These are phyloP conservation scores for Mortierella sp. DNA, from an alignment of 371 early-diverging fungal species.

Conservation along the genomic window DNA sequence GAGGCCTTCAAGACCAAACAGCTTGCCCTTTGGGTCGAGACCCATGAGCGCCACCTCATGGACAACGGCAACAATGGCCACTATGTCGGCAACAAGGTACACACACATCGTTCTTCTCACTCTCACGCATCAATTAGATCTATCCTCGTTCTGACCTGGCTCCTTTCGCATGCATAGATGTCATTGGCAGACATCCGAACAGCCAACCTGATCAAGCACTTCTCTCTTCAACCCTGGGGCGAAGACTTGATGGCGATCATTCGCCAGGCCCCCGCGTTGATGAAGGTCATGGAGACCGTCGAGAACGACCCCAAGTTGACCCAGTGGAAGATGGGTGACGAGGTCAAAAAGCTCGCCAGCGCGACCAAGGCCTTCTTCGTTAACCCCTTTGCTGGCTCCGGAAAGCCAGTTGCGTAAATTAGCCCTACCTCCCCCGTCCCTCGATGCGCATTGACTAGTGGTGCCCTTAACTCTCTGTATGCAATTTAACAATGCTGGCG, in stretches of 20 bases:
- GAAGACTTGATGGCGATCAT: conserved; percentile 17
- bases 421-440: neutral
- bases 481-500: neutral
- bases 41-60: conserved; percentile 24
- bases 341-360: conserved; percentile 7
- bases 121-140: neutral
- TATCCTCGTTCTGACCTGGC: neutral
- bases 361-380: conserved; percentile 17
- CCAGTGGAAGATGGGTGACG: conserved; percentile 15
- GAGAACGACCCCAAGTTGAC: conserved; percentile 13
- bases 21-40: conserved; percentile 15
- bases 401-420: neutral
- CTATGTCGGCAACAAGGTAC: conserved; percentile 33
- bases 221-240: conserved; percentile 14
- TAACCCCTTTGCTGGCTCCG: conserved; percentile 8
- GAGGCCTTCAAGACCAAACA: neutral
- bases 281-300: conserved; percentile 34
- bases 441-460: neutral
- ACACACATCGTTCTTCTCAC: too few relatives aligned
- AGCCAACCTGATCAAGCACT: conserved; percentile 13
- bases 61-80: conserved; percentile 29
- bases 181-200: conserved; percentile 28
- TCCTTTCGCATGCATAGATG: neutral
- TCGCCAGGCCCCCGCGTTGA: conserved; percentile 17
- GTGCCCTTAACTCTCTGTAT: too few relatives aligned